Evolutionary conservation across 2,329 filamentous ascomycete species (phyloP).

Genomic region (Neospermospora avenae): DNA sequence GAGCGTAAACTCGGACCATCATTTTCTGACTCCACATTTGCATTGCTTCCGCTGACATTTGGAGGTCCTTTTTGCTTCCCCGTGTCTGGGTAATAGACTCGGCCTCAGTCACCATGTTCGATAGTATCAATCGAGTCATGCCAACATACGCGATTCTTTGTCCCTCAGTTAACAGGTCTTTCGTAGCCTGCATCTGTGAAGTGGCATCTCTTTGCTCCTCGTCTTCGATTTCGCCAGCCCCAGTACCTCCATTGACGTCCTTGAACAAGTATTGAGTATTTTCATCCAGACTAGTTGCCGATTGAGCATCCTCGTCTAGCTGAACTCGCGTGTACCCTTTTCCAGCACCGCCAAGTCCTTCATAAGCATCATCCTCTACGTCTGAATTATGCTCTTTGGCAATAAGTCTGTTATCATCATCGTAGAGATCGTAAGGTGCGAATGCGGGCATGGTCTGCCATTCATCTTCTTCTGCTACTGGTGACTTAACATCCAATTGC

Average conservation of each 20-base stretch:
- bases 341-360: slow-evolving; percentile 78
- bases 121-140: slow-evolving; percentile 76
- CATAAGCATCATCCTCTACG: slow-evolving; percentile 66
- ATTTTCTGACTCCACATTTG: slow-evolving; percentile 98
- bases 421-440: slow-evolving; percentile 90
- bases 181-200: slow-evolving; percentile 91
- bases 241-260: slow-evolving; percentile 55
- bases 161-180: slow-evolving; percentile 89
- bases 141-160: slow-evolving; percentile 97
- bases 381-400: slow-evolving; percentile 73
- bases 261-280: slow-evolving; percentile 96
- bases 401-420: slow-evolving; percentile 85
- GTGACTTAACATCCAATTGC: slow-evolving; percentile 47
- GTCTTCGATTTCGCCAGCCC: slow-evolving; percentile 60
- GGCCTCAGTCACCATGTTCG: slow-evolving; percentile 68
- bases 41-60: slow-evolving; percentile 69
- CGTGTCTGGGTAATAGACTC: slow-evolving; percentile 58
- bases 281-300: slow-evolving; percentile 93
- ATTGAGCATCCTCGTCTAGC: slow-evolving; percentile 90
- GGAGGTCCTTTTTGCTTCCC: slow-evolving; percentile 68
- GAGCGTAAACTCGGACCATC: slow-evolving; percentile 89
- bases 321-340: slow-evolving; percentile 96
- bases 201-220: slow-evolving; percentile 84
- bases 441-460: slow-evolving; percentile 97
- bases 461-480: slow-evolving; percentile 58